Evolutionary conservation across 805 yeast species (phyloP).

Genomic region (Pichia nakasei): DNA sequence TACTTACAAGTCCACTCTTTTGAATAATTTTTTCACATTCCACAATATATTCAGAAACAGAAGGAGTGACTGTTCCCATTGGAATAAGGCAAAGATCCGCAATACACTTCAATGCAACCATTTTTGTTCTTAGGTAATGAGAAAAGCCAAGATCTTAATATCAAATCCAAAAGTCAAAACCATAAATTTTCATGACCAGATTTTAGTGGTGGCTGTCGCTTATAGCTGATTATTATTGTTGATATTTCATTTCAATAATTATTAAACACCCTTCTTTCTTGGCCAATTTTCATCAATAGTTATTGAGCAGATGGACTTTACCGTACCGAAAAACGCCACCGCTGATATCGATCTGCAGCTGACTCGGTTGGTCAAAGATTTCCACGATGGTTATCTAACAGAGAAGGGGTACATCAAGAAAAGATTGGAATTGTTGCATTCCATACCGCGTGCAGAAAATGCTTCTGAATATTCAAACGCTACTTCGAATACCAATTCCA

Average conservation of each 20-base stretch:
- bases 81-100: slow-evolving; percentile 88
- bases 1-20: slow-evolving; percentile 52
- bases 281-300: background rate
- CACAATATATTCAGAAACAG: slow-evolving; percentile 76
- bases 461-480: background rate
- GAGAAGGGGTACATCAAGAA: slow-evolving; percentile 64
- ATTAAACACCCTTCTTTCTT: no score
- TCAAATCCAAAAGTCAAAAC: no score
- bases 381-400: slow-evolving; percentile 61
- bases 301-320: slow-evolving; percentile 31
- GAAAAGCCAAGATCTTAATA: no score
- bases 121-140: no score
- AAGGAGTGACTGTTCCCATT: slow-evolving; percentile 69
- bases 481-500: background rate
- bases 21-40: slow-evolving; percentile 57
- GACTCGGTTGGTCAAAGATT: slow-evolving; percentile 38
- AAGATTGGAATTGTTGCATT: slow-evolving; percentile 31
- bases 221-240: no score
- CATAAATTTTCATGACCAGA: no score
- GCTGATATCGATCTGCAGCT: slow-evolving; percentile 30
- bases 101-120: slow-evolving; percentile 48
- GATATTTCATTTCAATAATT: background rate
- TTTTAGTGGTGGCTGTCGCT: no score
- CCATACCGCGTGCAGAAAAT: background rate
- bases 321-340: slow-evolving; percentile 37